Conservation (phyloP, 169 alveolate species). For the Perkinsus olseni region DNA sequence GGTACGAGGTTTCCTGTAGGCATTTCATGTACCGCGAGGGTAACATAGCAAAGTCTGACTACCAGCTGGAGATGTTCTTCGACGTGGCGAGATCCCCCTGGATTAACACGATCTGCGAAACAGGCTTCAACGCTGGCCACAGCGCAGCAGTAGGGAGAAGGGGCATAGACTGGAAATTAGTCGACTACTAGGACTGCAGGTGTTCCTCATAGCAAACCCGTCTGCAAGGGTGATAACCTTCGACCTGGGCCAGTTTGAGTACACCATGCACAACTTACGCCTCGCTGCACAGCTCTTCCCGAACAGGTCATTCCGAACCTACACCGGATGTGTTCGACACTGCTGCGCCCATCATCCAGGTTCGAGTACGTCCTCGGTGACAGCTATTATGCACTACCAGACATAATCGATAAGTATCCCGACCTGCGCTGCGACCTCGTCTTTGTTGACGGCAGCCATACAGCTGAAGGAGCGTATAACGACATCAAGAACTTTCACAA, state of each 20-base stretch:
- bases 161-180: background rate
- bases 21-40: constrained; percentile 8
- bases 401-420: background rate
- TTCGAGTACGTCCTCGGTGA: background rate
- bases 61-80: background rate
- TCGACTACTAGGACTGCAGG: background rate
- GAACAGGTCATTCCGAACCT: background rate
- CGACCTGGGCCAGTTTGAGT: constrained; percentile 10
- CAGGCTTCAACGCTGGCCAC: constrained; percentile 8
- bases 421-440: background rate
- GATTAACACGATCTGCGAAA: background rate
- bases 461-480: background rate
- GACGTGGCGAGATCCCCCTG: background rate
- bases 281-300: constrained; percentile 7
- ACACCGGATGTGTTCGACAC: background rate
- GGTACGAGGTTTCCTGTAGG: background rate
- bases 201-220: background rate
- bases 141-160: background rate
- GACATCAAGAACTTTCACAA: background rate
- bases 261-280: background rate
- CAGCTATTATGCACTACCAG: background rate
- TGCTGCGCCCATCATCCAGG: too few species aligned
- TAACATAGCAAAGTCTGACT: background rate
- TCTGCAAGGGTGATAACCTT: background rate
- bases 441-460: constrained; percentile 4